Percentiles rank a stretch among this genome's conserved stretches.
phyloP scores from a whole-genome alignment of 2,329 filamentous ascomycete species.

The Calonectria fujianensis region DNA sequence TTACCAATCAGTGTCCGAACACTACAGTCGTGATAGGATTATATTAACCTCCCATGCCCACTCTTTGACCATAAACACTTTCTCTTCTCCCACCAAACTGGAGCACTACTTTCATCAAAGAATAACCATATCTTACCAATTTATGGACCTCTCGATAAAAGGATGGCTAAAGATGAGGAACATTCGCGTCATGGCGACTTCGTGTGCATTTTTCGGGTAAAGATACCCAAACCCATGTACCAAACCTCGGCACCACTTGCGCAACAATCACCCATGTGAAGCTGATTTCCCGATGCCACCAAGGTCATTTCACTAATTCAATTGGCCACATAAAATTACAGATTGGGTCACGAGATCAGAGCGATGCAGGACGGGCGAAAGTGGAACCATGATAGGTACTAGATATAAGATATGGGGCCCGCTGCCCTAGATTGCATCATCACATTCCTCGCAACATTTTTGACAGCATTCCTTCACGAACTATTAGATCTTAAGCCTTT shows the following conservation, averaged over 20 bases:
- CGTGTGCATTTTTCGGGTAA: background rate
- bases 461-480: background rate
- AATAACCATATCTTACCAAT: background rate
- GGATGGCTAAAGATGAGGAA: background rate
- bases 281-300: background rate
- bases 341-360: background rate
- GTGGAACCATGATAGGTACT: no score
- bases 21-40: background rate
- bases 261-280: background rate
- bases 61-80: background rate
- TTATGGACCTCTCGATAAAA: background rate
- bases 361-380: background rate
- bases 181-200: background rate
- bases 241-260: background rate
- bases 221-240: background rate
- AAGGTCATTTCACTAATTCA: background rate
- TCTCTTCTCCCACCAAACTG: background rate
- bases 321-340: background rate
- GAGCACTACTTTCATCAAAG: no score
- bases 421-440: slow-evolving; percentile 2
- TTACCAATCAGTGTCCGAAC: background rate
- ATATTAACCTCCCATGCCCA: background rate
- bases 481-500: background rate
- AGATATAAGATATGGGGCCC: background rate
- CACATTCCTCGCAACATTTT: background rate